phyloP scores from a whole-genome alignment of 2,329 filamentous ascomycete species.

The Akanthomyces muscarius region DNA sequence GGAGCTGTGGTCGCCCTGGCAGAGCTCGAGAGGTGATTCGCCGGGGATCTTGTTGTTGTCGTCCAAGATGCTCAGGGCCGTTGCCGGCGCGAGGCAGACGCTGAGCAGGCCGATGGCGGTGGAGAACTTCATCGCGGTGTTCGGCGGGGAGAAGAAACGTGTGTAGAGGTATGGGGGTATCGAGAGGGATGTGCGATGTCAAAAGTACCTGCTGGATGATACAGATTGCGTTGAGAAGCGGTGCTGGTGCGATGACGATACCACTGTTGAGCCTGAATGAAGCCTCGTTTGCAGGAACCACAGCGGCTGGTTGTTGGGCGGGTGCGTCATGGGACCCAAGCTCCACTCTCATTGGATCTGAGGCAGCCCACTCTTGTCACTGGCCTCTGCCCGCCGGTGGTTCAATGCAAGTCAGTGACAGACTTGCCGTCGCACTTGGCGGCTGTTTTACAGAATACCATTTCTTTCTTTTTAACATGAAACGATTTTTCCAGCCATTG shows the following conservation, averaged over 20 bases:
- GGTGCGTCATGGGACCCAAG: constrained; percentile 36
- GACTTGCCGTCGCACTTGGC: neutral
- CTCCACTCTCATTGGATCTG: constrained; percentile 25
- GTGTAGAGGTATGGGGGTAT: neutral
- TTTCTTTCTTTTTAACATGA: neutral
- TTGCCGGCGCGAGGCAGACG: constrained; percentile 42
- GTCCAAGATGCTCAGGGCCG: constrained; percentile 42
- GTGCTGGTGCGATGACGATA: neutral
- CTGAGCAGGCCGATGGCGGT: constrained; percentile 44
- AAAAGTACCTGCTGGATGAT: neutral
- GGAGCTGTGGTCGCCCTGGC: constrained; percentile 58
- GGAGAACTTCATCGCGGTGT: constrained; percentile 33
- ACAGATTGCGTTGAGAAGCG: neutral
- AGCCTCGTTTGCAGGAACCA: neutral
- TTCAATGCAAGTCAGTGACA: neutral
- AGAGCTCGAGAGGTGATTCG: constrained; percentile 80
- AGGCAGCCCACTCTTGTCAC: constrained; percentile 12
- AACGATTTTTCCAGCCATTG: neutral
- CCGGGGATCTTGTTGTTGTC: constrained; percentile 68
- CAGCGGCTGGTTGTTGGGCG: constrained; percentile 17
- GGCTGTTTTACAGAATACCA: neutral
- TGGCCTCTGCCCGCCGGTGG: neutral
- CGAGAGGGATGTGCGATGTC: neutral
- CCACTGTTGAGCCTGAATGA: neutral
- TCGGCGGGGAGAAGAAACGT: neutral